Evolutionary conservation across 2,329 filamentous ascomycete genomes (phyloP).

Genomic region (Claviceps africana): DNA sequence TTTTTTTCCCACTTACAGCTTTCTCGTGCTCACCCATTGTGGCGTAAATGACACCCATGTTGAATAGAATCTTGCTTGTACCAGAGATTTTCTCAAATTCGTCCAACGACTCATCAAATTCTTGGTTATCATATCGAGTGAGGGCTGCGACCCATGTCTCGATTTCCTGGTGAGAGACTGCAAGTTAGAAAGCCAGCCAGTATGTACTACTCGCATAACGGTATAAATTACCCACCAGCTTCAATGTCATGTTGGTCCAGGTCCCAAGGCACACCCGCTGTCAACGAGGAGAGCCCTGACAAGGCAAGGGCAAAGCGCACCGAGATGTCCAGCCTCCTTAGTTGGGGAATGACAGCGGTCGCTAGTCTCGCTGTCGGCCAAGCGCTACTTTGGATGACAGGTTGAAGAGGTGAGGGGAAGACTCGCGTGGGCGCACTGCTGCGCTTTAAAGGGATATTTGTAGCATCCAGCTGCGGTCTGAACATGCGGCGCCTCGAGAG

Average conservation of each 20-base stretch:
- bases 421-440: background rate
- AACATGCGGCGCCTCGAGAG: background rate
- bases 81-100: constrained; percentile 81
- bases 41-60: constrained; percentile 94
- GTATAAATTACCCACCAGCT: constrained; percentile 33
- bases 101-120: constrained; percentile 78
- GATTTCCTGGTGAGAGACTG: constrained; percentile 59
- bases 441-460: background rate
- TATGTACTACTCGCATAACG: background rate
- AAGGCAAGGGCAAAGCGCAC: background rate
- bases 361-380: background rate
- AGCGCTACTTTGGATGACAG: background rate
- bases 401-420: background rate
- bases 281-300: background rate
- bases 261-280: background rate
- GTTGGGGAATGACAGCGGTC: background rate
- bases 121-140: constrained; percentile 86
- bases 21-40: constrained; percentile 91
- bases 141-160: constrained; percentile 95
- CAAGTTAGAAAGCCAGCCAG: background rate
- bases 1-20: constrained; percentile 50
- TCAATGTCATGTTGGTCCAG: constrained; percentile 36
- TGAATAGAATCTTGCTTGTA: constrained; percentile 97
- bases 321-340: background rate
- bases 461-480: background rate